These are phyloP conservation scores for Aureobasidium zeae DNA, from an alignment of 2,329 filamentous ascomycete species.

Conservation along the genomic window DNA sequence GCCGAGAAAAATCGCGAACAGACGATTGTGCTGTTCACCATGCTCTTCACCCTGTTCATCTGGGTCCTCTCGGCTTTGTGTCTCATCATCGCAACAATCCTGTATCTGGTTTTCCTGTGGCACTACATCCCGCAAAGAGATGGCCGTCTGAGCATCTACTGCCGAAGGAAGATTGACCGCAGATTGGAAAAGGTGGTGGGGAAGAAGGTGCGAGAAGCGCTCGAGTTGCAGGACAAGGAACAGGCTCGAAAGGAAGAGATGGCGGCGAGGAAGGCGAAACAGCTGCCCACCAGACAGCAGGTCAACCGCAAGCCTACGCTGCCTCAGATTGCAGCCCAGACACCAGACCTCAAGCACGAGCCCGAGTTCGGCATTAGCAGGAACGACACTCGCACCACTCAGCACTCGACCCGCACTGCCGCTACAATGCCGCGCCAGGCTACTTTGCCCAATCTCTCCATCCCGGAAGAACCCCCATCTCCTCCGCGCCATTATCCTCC, in stretches of 20 bases:
- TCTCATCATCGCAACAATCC: slow-evolving; percentile 62
- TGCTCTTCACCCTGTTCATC: slow-evolving; percentile 84
- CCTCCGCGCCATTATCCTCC: neutral
- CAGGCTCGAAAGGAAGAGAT: slow-evolving; percentile 45
- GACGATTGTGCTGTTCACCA: slow-evolving; percentile 74
- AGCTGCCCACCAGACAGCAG: slow-evolving; percentile 33
- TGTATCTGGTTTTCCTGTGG: slow-evolving; percentile 85
- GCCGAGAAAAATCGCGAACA: slow-evolving; percentile 67
- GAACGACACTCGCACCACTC: slow-evolving; percentile 35
- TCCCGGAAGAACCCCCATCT: slow-evolving; percentile 22
- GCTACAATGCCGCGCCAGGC: neutral
- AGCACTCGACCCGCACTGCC: slow-evolving; percentile 43
- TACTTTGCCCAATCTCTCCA: slow-evolving; percentile 28
- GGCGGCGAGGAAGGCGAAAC: slow-evolving; percentile 48
- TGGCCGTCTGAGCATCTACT: slow-evolving; percentile 74
- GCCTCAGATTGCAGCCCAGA: slow-evolving; percentile 48
- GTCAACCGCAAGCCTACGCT: slow-evolving; percentile 52
- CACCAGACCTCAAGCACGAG: slow-evolving; percentile 43
- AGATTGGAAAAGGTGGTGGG: slow-evolving; percentile 76
- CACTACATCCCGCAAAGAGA: slow-evolving; percentile 80
- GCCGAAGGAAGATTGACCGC: slow-evolving; percentile 82
- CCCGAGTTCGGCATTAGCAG: slow-evolving; percentile 29
- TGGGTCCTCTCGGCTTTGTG: slow-evolving; percentile 74
- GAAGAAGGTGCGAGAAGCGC: slow-evolving; percentile 76
- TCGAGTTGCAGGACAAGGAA: slow-evolving; percentile 62